Evolutionary conservation across 2,329 filamentous ascomycete genomes (phyloP).

Genomic region (Xylaria sp.): DNA sequence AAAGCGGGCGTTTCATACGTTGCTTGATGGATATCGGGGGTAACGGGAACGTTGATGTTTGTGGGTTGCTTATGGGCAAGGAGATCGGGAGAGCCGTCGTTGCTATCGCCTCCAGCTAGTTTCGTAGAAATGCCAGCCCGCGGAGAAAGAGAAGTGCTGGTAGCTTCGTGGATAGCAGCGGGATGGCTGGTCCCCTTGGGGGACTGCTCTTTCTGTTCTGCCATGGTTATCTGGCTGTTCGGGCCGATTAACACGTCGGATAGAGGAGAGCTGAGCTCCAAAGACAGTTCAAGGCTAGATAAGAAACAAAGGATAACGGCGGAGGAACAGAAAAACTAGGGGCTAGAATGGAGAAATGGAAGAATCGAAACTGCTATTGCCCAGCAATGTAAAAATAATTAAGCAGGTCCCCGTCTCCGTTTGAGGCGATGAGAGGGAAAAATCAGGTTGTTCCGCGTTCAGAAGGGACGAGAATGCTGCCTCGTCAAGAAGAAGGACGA

Average conservation of each 20-base stretch:
- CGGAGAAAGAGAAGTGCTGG: slow-evolving; percentile 37
- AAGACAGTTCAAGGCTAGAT: neutral
- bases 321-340: neutral
- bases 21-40: slow-evolving; percentile 51
- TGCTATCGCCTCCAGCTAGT: neutral
- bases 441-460: neutral
- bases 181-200: slow-evolving; percentile 17
- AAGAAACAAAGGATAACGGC: neutral
- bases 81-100: slow-evolving; percentile 40
- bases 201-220: slow-evolving; percentile 33
- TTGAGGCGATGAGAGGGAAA: neutral
- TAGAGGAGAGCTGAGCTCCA: neutral
- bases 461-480: neutral
- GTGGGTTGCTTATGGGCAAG: slow-evolving; percentile 50
- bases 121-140: slow-evolving; percentile 6
- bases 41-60: slow-evolving; percentile 53
- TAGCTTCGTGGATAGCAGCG: slow-evolving; percentile 32
- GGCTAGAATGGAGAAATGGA: too few species aligned
- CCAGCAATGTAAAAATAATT: neutral
- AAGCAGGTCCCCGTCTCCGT: too few species aligned
- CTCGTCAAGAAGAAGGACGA: neutral
- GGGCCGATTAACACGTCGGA: neutral
- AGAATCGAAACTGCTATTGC: neutral
- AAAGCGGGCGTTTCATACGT: slow-evolving; percentile 46
- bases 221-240: slow-evolving; percentile 41